Conservation (phyloP, 2,329 filamentous ascomycete species). For the Pseudogymnoascus sp. region DNA sequence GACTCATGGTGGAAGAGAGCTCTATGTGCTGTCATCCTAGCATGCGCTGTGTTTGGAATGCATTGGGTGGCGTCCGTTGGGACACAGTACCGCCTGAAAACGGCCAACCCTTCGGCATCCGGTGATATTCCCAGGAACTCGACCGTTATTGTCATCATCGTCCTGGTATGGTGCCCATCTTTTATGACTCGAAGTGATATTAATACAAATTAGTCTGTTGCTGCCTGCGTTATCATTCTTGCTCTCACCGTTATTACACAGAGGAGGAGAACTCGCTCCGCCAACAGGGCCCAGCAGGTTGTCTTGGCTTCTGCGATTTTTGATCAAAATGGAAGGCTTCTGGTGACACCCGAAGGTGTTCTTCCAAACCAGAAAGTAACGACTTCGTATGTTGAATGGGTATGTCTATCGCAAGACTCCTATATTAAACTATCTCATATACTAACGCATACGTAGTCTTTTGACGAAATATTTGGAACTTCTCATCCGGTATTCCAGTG, state of each 20-base stretch:
- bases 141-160: slow-evolving; percentile 29
- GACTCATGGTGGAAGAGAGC: slow-evolving; percentile 69
- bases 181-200: slow-evolving; percentile 9
- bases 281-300: slow-evolving; percentile 43
- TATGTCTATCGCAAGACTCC: slow-evolving; percentile 25
- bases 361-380: slow-evolving; percentile 71
- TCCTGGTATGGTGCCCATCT: slow-evolving; percentile 46
- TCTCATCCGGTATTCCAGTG: slow-evolving; percentile 77
- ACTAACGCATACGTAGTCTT: slow-evolving; percentile 35
- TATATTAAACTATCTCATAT: neutral
- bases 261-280: slow-evolving; percentile 16
- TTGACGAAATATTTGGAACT: slow-evolving; percentile 67
- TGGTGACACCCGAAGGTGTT: slow-evolving; percentile 62
- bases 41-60: slow-evolving; percentile 74
- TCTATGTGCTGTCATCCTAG: slow-evolving; percentile 59
- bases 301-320: slow-evolving; percentile 56
- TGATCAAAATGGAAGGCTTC: slow-evolving; percentile 55
- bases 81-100: slow-evolving; percentile 56
- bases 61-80: slow-evolving; percentile 74
- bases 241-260: slow-evolving; percentile 45
- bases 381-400: slow-evolving; percentile 63
- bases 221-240: slow-evolving; percentile 53
- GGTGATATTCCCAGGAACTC: slow-evolving; percentile 45
- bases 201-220: slow-evolving; percentile 44
- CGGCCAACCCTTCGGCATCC: slow-evolving; percentile 33